Evolutionary conservation across 108 stramenopile species (phyloP), one percentile per base, ranked within the genome.

Genomic region (Chaetoceros tenuissimus): DNA sequence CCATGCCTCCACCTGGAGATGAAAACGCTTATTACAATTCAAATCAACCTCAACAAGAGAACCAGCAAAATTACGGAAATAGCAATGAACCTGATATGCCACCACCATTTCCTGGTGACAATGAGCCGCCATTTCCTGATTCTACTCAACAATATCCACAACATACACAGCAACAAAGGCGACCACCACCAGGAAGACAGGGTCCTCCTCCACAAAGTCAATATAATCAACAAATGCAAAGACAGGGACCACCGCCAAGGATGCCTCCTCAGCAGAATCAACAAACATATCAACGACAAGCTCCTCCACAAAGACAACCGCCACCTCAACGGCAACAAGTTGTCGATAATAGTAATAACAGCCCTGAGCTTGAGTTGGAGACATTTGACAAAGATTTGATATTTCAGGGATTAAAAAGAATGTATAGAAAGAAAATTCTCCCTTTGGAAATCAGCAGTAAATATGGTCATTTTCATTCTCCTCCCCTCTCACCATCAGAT

Each of bases 381-480:
- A 51, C 62, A 24, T 88, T 92, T 57, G 79, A 92, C 69, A 92
- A 92, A 50, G 87, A 92, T 29, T 74, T 83, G 48, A 92, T 92
- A 43, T 76, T 92, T 44, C 56, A 68, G 21, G 91, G 91, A 28
- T 59, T 92, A 25, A 87, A 87, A 31, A 59, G 73, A 52, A 51
- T 92, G 53, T 92, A 92, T 59, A 68, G 75, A 24, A 88, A 88
- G 64, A 92, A 92, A 56, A 92, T 92, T 59, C 70, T 85, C 3
- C 91, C 94, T 0, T 63, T 94, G 45, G 94, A 94, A 62, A 48
- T 87, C 24, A 73, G 80, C 5, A 95, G 91, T 31, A 74, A 84
- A 40, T 99, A 92, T 56, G 98, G 95, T 2, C 89, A 94, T 52
- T 99, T 99, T 73, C 91, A 97, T 67, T 95, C 95, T n/a, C 96